Evolutionary conservation across 1,284 basidiomycete genomes (phyloP).

Genomic region (Cutaneotrichosporon cutaneum): DNA sequence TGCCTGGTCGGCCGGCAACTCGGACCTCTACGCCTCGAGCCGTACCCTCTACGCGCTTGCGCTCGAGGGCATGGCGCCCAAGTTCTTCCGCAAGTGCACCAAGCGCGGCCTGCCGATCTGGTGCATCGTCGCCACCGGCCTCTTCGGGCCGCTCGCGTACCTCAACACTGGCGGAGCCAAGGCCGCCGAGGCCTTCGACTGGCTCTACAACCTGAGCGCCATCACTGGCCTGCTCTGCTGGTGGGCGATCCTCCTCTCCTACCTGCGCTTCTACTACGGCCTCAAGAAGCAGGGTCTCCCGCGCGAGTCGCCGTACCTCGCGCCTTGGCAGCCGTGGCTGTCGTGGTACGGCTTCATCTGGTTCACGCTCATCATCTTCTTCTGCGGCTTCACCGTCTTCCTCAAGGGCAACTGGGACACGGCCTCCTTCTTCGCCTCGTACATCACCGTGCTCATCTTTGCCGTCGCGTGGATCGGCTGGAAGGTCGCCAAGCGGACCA

Average conservation of each 20-base stretch:
- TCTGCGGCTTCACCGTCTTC: slow-evolving; percentile 58
- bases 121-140: slow-evolving; percentile 59
- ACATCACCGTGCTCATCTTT: slow-evolving; percentile 46
- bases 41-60: slow-evolving; percentile 80
- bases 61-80: slow-evolving; percentile 67
- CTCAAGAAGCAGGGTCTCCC: slow-evolving; percentile 61
- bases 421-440: slow-evolving; percentile 49
- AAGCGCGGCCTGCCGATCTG: slow-evolving; percentile 68
- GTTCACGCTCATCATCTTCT: slow-evolving; percentile 43
- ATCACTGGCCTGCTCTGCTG: slow-evolving; percentile 69
- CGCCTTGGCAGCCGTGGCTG: slow-evolving; percentile 23
- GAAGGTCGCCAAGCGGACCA: slow-evolving; percentile 61
- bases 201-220: slow-evolving; percentile 66
- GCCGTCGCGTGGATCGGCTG: slow-evolving; percentile 61
- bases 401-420: slow-evolving; percentile 60
- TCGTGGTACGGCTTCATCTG: slow-evolving; percentile 31
- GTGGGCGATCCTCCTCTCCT: slow-evolving; percentile 68
- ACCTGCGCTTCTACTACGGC: slow-evolving; percentile 70
- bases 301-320: slow-evolving; percentile 60
- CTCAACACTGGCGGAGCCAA: slow-evolving; percentile 52
- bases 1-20: slow-evolving; percentile 82
- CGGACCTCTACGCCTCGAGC: slow-evolving; percentile 73
- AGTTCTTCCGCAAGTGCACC: slow-evolving; percentile 56
- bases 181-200: slow-evolving; percentile 55
- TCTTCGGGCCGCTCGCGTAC: slow-evolving; percentile 59